Evolutionary conservation across 164 flowering plant genomes (phyloP).

Genomic region (Platanus orientalis): DNA sequence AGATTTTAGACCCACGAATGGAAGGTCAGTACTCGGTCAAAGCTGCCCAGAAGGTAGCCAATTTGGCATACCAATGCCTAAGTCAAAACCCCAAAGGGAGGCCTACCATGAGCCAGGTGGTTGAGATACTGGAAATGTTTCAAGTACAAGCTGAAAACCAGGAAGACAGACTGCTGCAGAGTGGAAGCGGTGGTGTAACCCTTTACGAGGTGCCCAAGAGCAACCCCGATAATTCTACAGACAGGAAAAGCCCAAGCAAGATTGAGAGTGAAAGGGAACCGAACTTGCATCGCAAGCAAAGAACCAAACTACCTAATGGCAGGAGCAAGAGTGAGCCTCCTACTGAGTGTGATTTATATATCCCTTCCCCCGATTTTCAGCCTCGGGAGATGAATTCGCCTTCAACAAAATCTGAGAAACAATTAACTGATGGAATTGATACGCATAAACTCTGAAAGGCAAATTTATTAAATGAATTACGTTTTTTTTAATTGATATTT

Average conservation of each 20-base stretch:
- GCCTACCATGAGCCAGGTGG: slow-evolving; percentile 83
- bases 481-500: neutral
- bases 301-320: slow-evolving; percentile 20
- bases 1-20: slow-evolving; percentile 82
- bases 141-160: slow-evolving; percentile 25
- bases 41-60: slow-evolving; percentile 65
- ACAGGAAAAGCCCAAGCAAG: slow-evolving; percentile 8
- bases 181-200: slow-evolving; percentile 32
- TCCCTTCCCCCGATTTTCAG: slow-evolving; percentile 22
- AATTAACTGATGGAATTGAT: slow-evolving; percentile 6
- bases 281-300: neutral
- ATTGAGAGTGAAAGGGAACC: slow-evolving; percentile 13
- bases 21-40: slow-evolving; percentile 73
- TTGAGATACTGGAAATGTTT: slow-evolving; percentile 61
- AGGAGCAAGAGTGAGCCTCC: slow-evolving; percentile 56
- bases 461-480: neutral
- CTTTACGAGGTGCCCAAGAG: slow-evolving; percentile 56
- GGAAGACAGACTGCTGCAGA: slow-evolving; percentile 27
- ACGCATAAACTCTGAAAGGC: slow-evolving; percentile 11
- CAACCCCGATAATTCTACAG: slow-evolving; percentile 4
- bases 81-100: slow-evolving; percentile 93
- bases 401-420: slow-evolving; percentile 17
- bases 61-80: slow-evolving; percentile 83
- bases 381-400: slow-evolving; percentile 12
- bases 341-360: slow-evolving; percentile 25